A percentile compares a stretch with the other conserved stretches of the same genome.
Conservation (phyloP, 345 rosid species). For the Linum trigynum region DNA sequence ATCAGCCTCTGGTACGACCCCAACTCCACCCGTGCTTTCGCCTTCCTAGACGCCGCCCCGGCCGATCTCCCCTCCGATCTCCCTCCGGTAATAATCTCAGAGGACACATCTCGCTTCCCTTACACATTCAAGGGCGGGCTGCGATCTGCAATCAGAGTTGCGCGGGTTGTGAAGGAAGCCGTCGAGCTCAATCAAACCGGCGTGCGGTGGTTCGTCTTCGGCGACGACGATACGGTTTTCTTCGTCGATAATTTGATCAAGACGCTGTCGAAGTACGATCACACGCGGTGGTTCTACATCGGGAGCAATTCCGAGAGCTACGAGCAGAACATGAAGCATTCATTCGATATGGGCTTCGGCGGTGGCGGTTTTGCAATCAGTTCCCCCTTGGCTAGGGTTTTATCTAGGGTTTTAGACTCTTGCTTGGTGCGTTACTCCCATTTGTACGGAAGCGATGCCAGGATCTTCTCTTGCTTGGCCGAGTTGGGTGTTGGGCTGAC, state of each 20-base stretch:
- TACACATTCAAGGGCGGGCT: slow-evolving; percentile 63
- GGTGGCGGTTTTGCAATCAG: slow-evolving; percentile 88
- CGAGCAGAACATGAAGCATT: slow-evolving; percentile 63
- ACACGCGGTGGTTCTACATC: slow-evolving; percentile 59
- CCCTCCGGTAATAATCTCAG: slow-evolving; percentile 47
- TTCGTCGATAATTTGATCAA: slow-evolving; percentile 68
- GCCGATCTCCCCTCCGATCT: slow-evolving; percentile 17
- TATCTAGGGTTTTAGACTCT: slow-evolving; percentile 61
- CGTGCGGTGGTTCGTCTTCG: slow-evolving; percentile 84
- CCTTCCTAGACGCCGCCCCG: slow-evolving; percentile 46
- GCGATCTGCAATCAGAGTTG: slow-evolving; percentile 75
- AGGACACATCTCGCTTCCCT: slow-evolving; percentile 61
- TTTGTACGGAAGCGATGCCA: slow-evolving; percentile 73
- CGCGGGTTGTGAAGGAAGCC: slow-evolving; percentile 73
- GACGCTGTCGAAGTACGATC: slow-evolving; percentile 70
- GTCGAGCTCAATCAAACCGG: slow-evolving; percentile 46
- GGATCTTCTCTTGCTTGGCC: slow-evolving; percentile 78
- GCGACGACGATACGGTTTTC: slow-evolving; percentile 89
- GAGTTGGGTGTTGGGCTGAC: slow-evolving; percentile 80
- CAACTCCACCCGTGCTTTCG: slow-evolving; percentile 55
- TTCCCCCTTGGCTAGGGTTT: slow-evolving; percentile 46
- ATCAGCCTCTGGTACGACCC: slow-evolving; percentile 67
- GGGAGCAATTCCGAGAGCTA: slow-evolving; percentile 78
- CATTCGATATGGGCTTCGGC: slow-evolving; percentile 92
- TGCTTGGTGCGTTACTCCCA: slow-evolving; percentile 71